phyloP scores from a whole-genome alignment of 805 yeast species.

The Yamadazyma ubonensis region DNA sequence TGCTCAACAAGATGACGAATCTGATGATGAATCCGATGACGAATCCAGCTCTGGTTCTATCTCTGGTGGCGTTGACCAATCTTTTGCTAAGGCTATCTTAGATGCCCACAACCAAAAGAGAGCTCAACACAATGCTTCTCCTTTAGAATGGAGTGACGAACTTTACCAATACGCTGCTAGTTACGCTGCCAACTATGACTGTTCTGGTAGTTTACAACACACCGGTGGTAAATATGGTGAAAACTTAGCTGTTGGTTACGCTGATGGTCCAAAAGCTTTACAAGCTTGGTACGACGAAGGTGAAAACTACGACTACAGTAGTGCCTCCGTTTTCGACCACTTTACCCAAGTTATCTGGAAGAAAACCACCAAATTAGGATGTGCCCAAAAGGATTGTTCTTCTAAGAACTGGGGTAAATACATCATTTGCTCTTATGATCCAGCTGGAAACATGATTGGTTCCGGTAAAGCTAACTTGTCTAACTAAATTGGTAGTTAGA shows the following conservation, averaged over 20 bases:
- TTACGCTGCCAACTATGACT: slow-evolving; percentile 48
- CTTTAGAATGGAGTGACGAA: slow-evolving; percentile 54
- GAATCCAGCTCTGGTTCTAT: slow-evolving; percentile 9
- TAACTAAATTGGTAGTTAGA: not conserved
- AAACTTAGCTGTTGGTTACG: slow-evolving; percentile 39
- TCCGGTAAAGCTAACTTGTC: slow-evolving; percentile 22
- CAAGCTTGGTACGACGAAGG: slow-evolving; percentile 44
- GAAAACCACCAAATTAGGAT: slow-evolving; percentile 59
- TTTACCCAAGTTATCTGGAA: slow-evolving; percentile 83
- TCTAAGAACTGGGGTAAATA: slow-evolving; percentile 50
- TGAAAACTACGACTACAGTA: slow-evolving; percentile 24
- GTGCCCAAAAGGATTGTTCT: slow-evolving; percentile 65
- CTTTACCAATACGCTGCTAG: slow-evolving; percentile 54
- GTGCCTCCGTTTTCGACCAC: slow-evolving; percentile 49
- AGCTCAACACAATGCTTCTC: slow-evolving; percentile 49
- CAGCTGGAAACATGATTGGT: slow-evolving; percentile 70
- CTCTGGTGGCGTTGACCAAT: slow-evolving; percentile 17
- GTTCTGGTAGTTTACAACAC: slow-evolving; percentile 38
- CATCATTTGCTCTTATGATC: slow-evolving; percentile 70
- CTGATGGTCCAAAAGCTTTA: slow-evolving; percentile 30
- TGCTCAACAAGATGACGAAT: slow-evolving; percentile 8
- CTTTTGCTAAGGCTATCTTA: slow-evolving; percentile 48
- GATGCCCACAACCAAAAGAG: slow-evolving; percentile 62
- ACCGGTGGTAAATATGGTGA: slow-evolving; percentile 43
- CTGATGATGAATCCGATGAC: not conserved